Conservation (phyloP, 192 early-diverging fungal genomes). For the Gigaspora rosea region DNA sequence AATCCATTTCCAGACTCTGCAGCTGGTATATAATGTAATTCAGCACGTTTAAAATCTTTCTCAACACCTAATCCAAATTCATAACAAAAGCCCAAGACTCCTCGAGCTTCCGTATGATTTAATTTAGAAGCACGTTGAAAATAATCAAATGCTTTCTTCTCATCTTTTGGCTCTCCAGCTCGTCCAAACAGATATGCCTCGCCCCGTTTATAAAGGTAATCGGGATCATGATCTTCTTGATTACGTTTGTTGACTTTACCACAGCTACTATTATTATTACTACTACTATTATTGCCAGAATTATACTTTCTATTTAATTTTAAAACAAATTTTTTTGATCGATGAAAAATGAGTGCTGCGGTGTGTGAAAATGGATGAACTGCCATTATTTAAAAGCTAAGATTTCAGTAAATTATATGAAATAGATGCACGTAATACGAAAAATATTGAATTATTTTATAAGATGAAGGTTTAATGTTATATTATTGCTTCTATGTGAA, state of each 20-base stretch:
- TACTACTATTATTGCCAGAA: conserved; percentile 28
- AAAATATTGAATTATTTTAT: not conserved
- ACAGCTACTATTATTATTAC: conserved; percentile 23
- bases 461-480: not conserved
- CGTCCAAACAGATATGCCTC: conserved; percentile 56
- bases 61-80: conserved; percentile 81
- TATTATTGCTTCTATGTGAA: not conserved
- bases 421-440: not conserved
- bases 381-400: conserved; percentile 21
- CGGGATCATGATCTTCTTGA: conserved; percentile 30
- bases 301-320: conserved; percentile 44
- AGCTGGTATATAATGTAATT: conserved; percentile 65
- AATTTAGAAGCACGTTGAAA: conserved; percentile 53
- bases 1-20: conserved; percentile 65
- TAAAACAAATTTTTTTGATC: conserved; percentile 41
- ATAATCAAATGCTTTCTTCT: conserved; percentile 51
- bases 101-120: conserved; percentile 53
- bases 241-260: not conserved
- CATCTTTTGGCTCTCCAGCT: conserved; percentile 43
- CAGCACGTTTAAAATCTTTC: conserved; percentile 62
- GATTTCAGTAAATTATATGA: not conserved
- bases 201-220: conserved; percentile 39
- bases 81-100: conserved; percentile 77
- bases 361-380: conserved; percentile 33
- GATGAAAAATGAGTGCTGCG: conserved; percentile 41